phyloP scores from a whole-genome alignment of 176 grass and related monocot species.

The Chrysopogon serrulatus region DNA sequence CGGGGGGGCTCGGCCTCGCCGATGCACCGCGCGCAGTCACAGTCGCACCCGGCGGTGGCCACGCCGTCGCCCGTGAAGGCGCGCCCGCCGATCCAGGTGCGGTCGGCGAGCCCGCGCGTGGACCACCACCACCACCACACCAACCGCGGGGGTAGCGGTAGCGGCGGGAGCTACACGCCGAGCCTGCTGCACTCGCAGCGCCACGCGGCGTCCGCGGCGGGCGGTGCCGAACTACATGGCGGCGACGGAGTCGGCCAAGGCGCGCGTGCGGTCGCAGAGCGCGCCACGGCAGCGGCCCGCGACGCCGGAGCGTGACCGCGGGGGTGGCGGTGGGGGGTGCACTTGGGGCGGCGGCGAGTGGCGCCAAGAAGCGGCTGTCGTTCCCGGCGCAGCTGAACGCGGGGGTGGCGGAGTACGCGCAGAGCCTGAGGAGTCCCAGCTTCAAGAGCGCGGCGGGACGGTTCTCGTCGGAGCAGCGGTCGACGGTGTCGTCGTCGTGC shows the following conservation, averaged over 20 bases:
- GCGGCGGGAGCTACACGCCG: constrained; percentile 38
- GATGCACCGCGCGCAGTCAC: constrained; percentile 41
- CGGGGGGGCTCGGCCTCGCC: constrained; percentile 18
- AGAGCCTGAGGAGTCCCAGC: constrained; percentile 80
- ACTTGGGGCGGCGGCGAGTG: not conserved
- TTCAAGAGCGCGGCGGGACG: constrained; percentile 84
- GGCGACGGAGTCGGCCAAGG: constrained; percentile 92
- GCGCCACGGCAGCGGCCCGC: constrained; percentile 70
- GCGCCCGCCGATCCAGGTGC: constrained; percentile 50
- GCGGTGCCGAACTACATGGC: constrained; percentile 91
- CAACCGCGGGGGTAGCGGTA: not conserved
- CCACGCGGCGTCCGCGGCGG: not conserved
- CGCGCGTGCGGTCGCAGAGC: constrained; percentile 70
- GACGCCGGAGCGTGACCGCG: constrained; percentile 64
- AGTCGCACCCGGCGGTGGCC: constrained; percentile 45
- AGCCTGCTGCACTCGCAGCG: constrained; percentile 41
- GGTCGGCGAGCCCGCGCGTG: constrained; percentile 81
- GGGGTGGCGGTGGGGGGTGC: not conserved
- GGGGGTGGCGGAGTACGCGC: constrained; percentile 26
- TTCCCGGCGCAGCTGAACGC: constrained; percentile 50
- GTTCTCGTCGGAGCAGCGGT: constrained; percentile 71
- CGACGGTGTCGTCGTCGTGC: constrained; percentile 78
- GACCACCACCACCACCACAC: constrained; percentile 15
- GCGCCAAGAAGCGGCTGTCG: constrained; percentile 81
- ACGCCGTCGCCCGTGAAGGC: constrained; percentile 82